A percentile compares a stretch with the other conserved stretches of the same genome.
Evolutionary conservation across 108 stramenopile genomes (phyloP).

Genomic region (Discostella pseudostelligera): DNA sequence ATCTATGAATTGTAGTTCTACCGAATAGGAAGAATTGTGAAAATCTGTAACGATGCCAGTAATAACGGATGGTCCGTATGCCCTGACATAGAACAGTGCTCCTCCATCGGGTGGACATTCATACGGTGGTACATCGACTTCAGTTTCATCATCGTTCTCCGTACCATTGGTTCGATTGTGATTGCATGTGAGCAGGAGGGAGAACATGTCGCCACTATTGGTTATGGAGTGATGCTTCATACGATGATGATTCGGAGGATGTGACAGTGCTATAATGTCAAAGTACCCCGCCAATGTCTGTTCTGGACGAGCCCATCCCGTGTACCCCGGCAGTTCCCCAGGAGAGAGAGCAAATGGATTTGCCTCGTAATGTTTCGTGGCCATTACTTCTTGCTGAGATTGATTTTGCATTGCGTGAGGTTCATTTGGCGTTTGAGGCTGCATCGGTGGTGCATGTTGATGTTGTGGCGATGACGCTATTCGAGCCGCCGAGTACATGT

Average conservation of each 20-base stretch:
- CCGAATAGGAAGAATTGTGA: constrained; percentile 36
- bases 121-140: constrained; percentile 17
- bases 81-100: constrained; percentile 60
- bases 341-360: constrained; percentile 37
- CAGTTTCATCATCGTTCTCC: neutral
- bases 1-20: constrained; percentile 51
- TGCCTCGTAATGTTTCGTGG: neutral
- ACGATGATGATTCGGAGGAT: constrained; percentile 8
- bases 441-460: too few relatives aligned
- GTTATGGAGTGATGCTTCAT: constrained; percentile 24
- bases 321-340: constrained; percentile 79
- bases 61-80: constrained; percentile 74
- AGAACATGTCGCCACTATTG: constrained; percentile 20
- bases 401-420: too few relatives aligned
- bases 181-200: constrained; percentile 36
- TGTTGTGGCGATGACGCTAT: neutral
- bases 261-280: constrained; percentile 33
- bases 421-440: too few relatives aligned
- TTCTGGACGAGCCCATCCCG: constrained; percentile 77
- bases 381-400: too few relatives aligned
- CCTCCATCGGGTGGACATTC: constrained; percentile 33
- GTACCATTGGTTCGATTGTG: constrained; percentile 12
- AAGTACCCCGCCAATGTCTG: constrained; percentile 59
- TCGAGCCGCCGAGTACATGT: neutral
- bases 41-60: constrained; percentile 45